Base-by-base conservation (phyloP, 75 land plant genomes). In the Larix kaempferi region DNA sequence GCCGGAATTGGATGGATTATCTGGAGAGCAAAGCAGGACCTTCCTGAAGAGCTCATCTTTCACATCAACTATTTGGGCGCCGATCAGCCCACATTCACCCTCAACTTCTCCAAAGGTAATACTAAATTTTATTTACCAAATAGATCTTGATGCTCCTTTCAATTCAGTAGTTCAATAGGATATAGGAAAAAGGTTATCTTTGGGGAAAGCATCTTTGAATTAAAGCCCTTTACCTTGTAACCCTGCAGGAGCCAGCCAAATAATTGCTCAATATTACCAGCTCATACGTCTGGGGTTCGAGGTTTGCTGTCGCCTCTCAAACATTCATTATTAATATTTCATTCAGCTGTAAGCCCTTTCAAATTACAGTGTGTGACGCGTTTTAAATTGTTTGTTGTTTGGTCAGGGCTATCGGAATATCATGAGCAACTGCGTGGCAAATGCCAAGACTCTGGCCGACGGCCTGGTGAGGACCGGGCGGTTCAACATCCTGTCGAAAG, bases 231-330 rank as follows among this genome's bases (percentile, higher is more conserved):
- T n/a, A n/a, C 44, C 44, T 2, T 41, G 44, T 2, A 41, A 41
- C 44, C 44, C 44, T 41, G 44, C 44, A 41, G 90, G 90, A 78
- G 74, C 91, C 26, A 89, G 91, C 54, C 91, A 84, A 41, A 74
- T 89, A 7, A 88, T 89, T 44, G 91, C 91, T 0, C 91, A 89
- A 49, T 89, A 89, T 52, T 89, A 89, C 59, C 91, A 89, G 61
- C 41, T 89, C 1, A 81, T 89, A 22, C 81, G 91, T 3, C 81
- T 89, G 10, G 91, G 91, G 17, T 79, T 77, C 56, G 44, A 41
- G 44, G 44, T 41, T 2, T 41, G 44, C 3, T 41, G 44, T 0
- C 4, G 3, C 44, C 0, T 41, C 44, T 41, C 44, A 41, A 41
- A 41, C 44, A 5, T 41, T 41, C 6, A 41, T 41, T 41, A n/a